phyloP scores from a whole-genome alignment of 108 stramenopile genomes.

The Nitzschia inconspicua region DNA sequence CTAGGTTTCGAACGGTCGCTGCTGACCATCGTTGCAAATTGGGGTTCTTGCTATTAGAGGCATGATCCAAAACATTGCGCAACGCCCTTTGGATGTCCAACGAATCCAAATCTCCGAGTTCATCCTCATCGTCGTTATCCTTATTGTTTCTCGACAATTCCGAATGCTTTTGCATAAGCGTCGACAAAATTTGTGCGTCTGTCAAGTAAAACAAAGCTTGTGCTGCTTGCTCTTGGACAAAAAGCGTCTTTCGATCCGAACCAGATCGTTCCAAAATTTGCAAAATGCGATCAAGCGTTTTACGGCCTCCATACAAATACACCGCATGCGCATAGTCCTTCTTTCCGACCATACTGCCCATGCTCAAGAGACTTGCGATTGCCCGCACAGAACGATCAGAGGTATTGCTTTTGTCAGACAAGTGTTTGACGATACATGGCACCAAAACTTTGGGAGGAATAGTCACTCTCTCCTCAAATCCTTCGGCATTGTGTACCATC shows the following conservation, averaged over 20 bases:
- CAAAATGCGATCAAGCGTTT: conserved; percentile 51
- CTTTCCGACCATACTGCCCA: conserved; percentile 58
- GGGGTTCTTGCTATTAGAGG: conserved; percentile 50
- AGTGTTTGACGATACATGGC: conserved; percentile 60
- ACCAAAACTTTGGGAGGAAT: conserved; percentile 58
- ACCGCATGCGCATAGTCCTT: conserved; percentile 39
- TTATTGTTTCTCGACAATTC: conserved; percentile 6
- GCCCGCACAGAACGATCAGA: conserved; percentile 69
- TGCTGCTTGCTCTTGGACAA: conserved; percentile 75
- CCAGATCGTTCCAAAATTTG: conserved; percentile 69
- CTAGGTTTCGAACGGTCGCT: conserved; percentile 58
- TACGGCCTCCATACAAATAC: conserved; percentile 26
- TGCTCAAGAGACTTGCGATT: conserved; percentile 46
- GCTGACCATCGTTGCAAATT: conserved; percentile 79
- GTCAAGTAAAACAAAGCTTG: conserved; percentile 75
- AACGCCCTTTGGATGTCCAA: conserved; percentile 63
- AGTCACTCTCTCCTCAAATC: conserved; percentile 44
- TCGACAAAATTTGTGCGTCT: conserved; percentile 39
- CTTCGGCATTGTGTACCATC: conserved; percentile 36
- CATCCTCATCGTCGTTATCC: conserved; percentile 13
- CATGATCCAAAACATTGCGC: conserved; percentile 72
- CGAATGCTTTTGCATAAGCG: conserved; percentile 13
- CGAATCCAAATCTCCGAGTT: conserved; percentile 25
- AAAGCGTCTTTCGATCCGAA: conserved; percentile 55
- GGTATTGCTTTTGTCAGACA: conserved; percentile 38